Evolutionary conservation across 108 stramenopile genomes (phyloP).

Genomic region (Aurantiochytrium sp.): DNA sequence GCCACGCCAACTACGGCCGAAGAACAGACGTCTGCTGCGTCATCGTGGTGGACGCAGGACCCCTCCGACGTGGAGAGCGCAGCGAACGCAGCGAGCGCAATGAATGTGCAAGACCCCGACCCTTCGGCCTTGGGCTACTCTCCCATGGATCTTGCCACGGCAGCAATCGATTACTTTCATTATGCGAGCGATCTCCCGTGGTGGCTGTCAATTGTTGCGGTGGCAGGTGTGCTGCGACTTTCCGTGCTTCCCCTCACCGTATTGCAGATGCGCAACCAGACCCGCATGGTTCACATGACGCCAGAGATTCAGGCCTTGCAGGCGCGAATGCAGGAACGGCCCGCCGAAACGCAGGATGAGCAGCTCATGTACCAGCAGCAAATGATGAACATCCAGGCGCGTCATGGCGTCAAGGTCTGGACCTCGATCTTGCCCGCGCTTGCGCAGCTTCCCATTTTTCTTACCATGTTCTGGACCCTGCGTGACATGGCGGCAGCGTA

Average conservation of each 20-base stretch:
- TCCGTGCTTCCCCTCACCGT: background rate
- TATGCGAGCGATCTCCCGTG: background rate
- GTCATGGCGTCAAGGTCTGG: background rate
- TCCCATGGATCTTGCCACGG: background rate
- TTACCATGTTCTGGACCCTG: conserved; percentile 13
- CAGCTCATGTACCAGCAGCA: background rate
- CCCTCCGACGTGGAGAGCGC: background rate
- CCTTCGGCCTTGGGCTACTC: background rate
- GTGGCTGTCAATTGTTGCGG: background rate
- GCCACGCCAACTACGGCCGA: too few relatives aligned
- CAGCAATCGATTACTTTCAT: background rate
- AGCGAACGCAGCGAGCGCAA: background rate
- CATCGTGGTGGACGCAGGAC: background rate
- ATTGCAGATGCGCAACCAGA: background rate
- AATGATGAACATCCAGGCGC: background rate
- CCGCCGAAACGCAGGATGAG: background rate
- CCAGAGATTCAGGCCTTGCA: background rate
- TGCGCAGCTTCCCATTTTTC: background rate
- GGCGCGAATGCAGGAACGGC: background rate
- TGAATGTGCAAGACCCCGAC: background rate
- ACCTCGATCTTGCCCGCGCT: background rate
- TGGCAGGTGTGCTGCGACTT: background rate
- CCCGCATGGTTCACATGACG: background rate
- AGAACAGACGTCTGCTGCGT: background rate
- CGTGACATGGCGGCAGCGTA: background rate